Percentiles rank a stretch among this genome's conserved stretches.
Conservation (phyloP, 2,329 filamentous ascomycete species). For the Neocucurbitaria cava region DNA sequence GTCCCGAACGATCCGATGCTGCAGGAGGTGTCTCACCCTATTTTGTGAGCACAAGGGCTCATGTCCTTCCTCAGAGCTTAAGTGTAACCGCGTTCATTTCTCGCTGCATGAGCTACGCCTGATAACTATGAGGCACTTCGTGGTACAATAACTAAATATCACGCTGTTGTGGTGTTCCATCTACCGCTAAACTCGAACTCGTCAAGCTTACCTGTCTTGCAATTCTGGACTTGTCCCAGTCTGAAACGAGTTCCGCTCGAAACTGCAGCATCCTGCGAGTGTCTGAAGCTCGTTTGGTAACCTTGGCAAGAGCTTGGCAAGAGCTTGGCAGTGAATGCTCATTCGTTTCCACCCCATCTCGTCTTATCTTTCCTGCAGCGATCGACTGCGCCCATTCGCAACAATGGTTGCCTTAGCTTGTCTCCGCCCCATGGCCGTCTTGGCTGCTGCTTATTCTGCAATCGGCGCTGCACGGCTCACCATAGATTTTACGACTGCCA, state of each 20-base stretch:
- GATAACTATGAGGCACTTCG: too few species aligned
- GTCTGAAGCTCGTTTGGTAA: not conserved
- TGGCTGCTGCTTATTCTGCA: conserved; percentile 2
- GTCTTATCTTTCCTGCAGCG: not conserved
- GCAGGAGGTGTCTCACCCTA: not conserved
- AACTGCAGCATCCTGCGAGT: conserved; percentile 2
- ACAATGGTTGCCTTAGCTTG: not conserved
- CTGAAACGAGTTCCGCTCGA: not conserved
- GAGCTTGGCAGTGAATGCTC: conserved; percentile 11
- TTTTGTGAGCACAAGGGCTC: too few species aligned
- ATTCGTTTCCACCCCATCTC: conserved; percentile 1
- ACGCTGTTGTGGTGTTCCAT: too few species aligned
- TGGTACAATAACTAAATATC: too few species aligned
- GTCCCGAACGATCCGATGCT: not conserved
- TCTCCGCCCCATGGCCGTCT: not conserved
- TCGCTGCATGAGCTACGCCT: too few species aligned
- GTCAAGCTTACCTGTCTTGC: not conserved
- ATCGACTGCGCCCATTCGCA: not conserved
- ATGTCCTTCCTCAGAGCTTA: too few species aligned
- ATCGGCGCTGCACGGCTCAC: not conserved
- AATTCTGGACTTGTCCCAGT: not conserved
- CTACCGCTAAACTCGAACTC: too few species aligned
- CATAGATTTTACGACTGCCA: not conserved
- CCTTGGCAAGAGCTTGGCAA: conserved; percentile 4
- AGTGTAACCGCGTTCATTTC: too few species aligned